Conservation (phyloP, 768 basidiomycete species). For the Tephrocybe sp. region DNA sequence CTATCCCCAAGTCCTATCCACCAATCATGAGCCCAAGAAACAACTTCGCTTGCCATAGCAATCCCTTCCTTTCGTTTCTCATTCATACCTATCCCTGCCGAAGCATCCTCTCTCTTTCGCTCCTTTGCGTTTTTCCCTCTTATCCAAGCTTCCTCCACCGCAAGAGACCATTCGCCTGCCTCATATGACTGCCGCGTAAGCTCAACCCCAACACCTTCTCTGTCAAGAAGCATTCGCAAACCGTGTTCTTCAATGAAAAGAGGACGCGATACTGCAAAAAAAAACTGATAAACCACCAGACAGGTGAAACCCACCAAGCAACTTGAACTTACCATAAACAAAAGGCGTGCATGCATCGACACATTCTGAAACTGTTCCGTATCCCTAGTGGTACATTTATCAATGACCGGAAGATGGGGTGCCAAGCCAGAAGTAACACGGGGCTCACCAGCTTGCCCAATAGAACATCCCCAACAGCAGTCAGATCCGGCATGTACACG, state of each 20-base stretch:
- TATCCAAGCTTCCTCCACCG: conserved; percentile 57
- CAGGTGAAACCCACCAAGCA: neutral
- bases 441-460: conserved; percentile 70
- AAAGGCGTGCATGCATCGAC: conserved; percentile 77
- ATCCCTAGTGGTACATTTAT: conserved; percentile 66
- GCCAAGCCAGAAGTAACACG: neutral
- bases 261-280: conserved; percentile 64
- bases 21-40: conserved; percentile 50
- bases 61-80: conserved; percentile 41
- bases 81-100: conserved; percentile 35
- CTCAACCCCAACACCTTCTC: conserved; percentile 69
- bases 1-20: conserved; percentile 14
- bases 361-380: conserved; percentile 80
- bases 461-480: conserved; percentile 70
- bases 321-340: conserved; percentile 62
- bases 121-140: conserved; percentile 49
- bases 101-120: conserved; percentile 43
- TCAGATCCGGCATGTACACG: conserved; percentile 84
- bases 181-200: conserved; percentile 66
- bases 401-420: neutral
- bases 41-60: conserved; percentile 46
- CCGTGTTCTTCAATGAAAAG: conserved; percentile 84
- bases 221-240: conserved; percentile 59
- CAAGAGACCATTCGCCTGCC: conserved; percentile 67
- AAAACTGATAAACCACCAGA: neutral